Conservation (phyloP, 176 grass and related monocot genomes). For the Panicum miliaceum region DNA sequence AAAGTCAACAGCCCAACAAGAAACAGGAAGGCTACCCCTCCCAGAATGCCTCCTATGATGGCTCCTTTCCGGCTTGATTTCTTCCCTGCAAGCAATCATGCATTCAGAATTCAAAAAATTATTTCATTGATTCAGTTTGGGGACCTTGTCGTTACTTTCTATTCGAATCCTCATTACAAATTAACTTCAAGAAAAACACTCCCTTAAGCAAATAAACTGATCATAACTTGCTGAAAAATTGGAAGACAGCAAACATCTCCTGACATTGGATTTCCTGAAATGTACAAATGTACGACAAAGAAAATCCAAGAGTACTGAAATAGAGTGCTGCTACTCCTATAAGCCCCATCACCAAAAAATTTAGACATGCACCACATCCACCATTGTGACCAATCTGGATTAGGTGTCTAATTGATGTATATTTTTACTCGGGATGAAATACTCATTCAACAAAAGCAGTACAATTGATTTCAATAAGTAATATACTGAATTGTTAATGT, state of each 20-base stretch:
- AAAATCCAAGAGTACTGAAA: neutral
- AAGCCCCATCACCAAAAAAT: neutral
- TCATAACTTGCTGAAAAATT: constrained; percentile 6
- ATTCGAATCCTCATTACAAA: constrained; percentile 12
- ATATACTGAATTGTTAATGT: neutral
- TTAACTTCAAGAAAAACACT: neutral
- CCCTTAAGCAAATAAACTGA: constrained; percentile 9
- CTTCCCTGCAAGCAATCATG: constrained; percentile 51
- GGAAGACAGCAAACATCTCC: neutral
- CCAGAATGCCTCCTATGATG: constrained; percentile 66
- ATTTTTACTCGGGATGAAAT: constrained; percentile 19
- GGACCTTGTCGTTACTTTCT: neutral
- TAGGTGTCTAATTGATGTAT: neutral
- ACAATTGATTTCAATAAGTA: neutral
- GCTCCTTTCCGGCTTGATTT: constrained; percentile 59
- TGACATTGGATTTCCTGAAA: neutral
- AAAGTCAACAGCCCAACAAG: constrained; percentile 53
- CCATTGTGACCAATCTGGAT: neutral
- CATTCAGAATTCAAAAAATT: neutral
- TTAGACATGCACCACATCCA: neutral
- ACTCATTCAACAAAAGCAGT: neutral
- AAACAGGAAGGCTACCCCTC: constrained; percentile 56
- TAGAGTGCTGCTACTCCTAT: neutral
- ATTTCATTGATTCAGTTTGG: neutral
- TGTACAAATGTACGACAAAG: neutral